A percentile compares a stretch with the other conserved stretches of the same genome.
Conservation (phyloP, 2,329 filamentous ascomycete species). For the Fusarium ramigenum region DNA sequence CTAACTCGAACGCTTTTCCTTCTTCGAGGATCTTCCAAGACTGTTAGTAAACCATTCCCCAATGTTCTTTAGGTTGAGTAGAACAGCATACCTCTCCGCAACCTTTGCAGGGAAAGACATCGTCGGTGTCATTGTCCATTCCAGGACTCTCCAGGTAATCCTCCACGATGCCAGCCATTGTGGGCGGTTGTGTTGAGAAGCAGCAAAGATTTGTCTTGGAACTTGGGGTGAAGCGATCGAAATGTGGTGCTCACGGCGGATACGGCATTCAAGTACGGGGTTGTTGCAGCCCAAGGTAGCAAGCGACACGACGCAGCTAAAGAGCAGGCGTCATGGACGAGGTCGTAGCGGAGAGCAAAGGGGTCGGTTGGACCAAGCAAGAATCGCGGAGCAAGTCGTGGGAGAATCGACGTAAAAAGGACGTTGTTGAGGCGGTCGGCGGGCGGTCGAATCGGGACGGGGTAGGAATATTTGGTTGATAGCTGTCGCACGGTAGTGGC, state of each 20-base stretch:
- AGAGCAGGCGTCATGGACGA: conserved; percentile 39
- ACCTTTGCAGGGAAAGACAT: conserved; percentile 89
- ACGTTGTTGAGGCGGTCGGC: conserved; percentile 25
- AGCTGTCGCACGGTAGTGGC: conserved; percentile 30
- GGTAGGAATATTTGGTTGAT: conserved; percentile 29
- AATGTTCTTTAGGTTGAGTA: not conserved
- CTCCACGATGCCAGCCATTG: conserved; percentile 63
- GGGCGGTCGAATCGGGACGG: conserved; percentile 13
- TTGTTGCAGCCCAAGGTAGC: conserved; percentile 32
- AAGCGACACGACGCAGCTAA: conserved; percentile 37
- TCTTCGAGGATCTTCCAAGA: conserved; percentile 86
- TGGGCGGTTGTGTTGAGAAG: conserved; percentile 32
- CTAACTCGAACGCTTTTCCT: conserved; percentile 97
- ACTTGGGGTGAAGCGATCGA: conserved; percentile 18
- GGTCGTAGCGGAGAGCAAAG: conserved; percentile 9
- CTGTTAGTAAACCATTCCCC: conserved; percentile 27
- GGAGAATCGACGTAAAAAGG: conserved; percentile 16
- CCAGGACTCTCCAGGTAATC: conserved; percentile 68
- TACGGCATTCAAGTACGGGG: conserved; percentile 32
- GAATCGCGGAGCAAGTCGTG: conserved; percentile 15
- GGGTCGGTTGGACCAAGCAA: conserved; percentile 22
- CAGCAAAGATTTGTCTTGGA: conserved; percentile 7
- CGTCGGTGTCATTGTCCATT: conserved; percentile 81
- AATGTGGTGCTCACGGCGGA: conserved; percentile 18
- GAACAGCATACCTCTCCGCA: conserved; percentile 79